phyloP scores from a whole-genome alignment of 1,284 basidiomycete genomes.

The Prillingera fragicola region DNA sequence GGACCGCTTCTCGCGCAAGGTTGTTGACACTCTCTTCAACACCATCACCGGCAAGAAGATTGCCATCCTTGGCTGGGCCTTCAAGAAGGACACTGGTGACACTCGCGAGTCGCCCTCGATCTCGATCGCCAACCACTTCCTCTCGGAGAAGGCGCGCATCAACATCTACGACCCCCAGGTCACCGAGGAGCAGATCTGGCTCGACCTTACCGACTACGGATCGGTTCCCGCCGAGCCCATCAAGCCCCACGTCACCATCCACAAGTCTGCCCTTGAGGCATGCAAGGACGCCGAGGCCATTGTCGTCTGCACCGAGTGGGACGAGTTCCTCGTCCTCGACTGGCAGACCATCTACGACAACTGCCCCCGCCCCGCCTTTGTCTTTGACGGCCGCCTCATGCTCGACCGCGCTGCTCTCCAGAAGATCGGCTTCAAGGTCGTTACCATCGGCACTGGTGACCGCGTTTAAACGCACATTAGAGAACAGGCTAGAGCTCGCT shows the following conservation, averaged over 20 bases:
- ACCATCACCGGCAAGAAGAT: constrained; percentile 78
- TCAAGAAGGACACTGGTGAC: constrained; percentile 95
- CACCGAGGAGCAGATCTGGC: constrained; percentile 52
- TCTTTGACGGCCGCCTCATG: constrained; percentile 69
- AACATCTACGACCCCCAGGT: constrained; percentile 89
- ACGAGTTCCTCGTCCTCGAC: constrained; percentile 87
- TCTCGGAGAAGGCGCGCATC: constrained; percentile 77
- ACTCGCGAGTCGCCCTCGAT: constrained; percentile 97
- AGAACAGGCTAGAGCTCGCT: not conserved
- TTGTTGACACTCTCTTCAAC: constrained; percentile 94
- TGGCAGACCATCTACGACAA: constrained; percentile 74
- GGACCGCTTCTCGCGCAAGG: constrained; percentile 76
- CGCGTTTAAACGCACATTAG: constrained; percentile 26
- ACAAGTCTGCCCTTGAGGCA: constrained; percentile 71
- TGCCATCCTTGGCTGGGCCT: constrained; percentile 83
- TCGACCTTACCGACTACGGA: constrained; percentile 53
- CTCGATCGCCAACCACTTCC: constrained; percentile 88
- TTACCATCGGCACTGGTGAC: constrained; percentile 48
- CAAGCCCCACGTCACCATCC: constrained; percentile 81
- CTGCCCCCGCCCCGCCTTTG: constrained; percentile 94
- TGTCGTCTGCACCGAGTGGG: constrained; percentile 87
- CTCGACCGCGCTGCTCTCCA: constrained; percentile 73
- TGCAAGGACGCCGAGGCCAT: constrained; percentile 86
- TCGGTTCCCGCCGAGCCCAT: constrained; percentile 48
- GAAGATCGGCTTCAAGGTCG: constrained; percentile 87